Evolutionary conservation across 768 basidiomycete genomes (phyloP), one percentile per base, ranked within the genome.

Genomic region (Hygrocybe punicea): DNA sequence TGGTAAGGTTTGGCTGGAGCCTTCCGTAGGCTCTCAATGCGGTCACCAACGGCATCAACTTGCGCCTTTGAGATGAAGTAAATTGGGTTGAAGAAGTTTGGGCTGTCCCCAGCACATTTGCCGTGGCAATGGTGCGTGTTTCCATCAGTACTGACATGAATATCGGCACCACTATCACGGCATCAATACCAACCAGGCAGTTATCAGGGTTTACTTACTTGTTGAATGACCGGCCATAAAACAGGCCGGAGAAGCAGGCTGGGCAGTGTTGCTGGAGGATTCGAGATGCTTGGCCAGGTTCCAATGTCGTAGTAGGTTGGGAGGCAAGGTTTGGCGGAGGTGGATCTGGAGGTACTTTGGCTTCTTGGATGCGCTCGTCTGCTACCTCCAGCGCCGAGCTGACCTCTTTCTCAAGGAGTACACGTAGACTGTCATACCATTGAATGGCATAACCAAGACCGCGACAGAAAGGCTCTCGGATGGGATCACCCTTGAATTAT

Each of bases 91-190:
- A 65, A 65, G 34, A 67, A 67, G 6, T 19, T 8, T 24, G 66
- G 63, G 36, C 60, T 53, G 39, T 71, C 63, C 5, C 67, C 66
- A 13, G 68, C 63, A 24, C 47, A 51, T 3, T 36, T 1, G 2
- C 37, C 36, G 39, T 71, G 70, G 1, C 53, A 21, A 39, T 71
- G 69, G 35, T 65, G 65, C 52, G 70, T 70, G 47, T 65, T 67
- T 1, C 65, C 67, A 63, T 78, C 75, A 0, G 65, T 63, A 0
- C 66, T n/a, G 1, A 78, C 58, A 37, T 76, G 74, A 8, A 77
- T 62, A 53, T 78, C 74, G 2, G 66, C 70, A 0, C 77, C 73
- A 1, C 73, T 70, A 17, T n/a, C n/a, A 25, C 29, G 19, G 52
- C 21, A 21, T 24, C 9, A 23, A 17, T 6, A n/a, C 36, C 10